Evolutionary conservation across 2,329 filamentous ascomycete genomes (phyloP).

Genomic region (Malbranchea cinnamomea): DNA sequence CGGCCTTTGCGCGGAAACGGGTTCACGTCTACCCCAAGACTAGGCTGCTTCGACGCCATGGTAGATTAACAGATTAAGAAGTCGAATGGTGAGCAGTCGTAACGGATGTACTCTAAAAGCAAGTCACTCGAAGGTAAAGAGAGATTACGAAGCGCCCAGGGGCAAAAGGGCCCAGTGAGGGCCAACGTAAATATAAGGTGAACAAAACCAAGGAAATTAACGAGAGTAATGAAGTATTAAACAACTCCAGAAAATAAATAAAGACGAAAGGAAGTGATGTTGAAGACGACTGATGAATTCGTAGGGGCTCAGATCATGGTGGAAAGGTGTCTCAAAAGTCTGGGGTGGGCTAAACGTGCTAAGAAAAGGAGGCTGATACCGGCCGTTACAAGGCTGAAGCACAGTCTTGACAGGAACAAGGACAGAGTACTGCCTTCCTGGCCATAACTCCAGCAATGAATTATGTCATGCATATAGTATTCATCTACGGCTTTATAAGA

Average conservation of each 20-base stretch:
- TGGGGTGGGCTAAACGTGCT: too few relatives aligned
- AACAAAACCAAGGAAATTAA: slow-evolving; percentile 14
- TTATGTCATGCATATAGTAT: too few relatives aligned
- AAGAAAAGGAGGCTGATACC: too few relatives aligned
- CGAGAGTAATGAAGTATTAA: slow-evolving; percentile 21
- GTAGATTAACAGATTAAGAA: slow-evolving; percentile 9
- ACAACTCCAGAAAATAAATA: slow-evolving; percentile 21
- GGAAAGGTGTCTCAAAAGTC: too few relatives aligned
- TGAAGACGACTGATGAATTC: too few relatives aligned
- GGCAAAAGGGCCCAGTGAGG: slow-evolving; percentile 1
- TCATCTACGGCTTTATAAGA: too few relatives aligned
- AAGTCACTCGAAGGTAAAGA: not conserved
- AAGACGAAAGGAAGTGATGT: slow-evolving; percentile 11
- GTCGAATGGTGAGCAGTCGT: too few relatives aligned
- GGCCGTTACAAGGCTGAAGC: too few relatives aligned
- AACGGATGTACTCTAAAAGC: slow-evolving; percentile 1
- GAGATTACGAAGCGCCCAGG: not conserved
- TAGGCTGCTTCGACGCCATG: slow-evolving; percentile 11
- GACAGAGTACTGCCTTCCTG: too few relatives aligned
- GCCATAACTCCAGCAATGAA: too few relatives aligned
- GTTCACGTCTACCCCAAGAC: slow-evolving; percentile 23
- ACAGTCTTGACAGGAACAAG: too few relatives aligned
- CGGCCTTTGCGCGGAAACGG: slow-evolving; percentile 20
- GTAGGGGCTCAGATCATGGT: too few relatives aligned
- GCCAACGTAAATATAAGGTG: slow-evolving; percentile 4